phyloP scores from a whole-genome alignment of 1,284 basidiomycete genomes.

The Tremellales sp. region DNA sequence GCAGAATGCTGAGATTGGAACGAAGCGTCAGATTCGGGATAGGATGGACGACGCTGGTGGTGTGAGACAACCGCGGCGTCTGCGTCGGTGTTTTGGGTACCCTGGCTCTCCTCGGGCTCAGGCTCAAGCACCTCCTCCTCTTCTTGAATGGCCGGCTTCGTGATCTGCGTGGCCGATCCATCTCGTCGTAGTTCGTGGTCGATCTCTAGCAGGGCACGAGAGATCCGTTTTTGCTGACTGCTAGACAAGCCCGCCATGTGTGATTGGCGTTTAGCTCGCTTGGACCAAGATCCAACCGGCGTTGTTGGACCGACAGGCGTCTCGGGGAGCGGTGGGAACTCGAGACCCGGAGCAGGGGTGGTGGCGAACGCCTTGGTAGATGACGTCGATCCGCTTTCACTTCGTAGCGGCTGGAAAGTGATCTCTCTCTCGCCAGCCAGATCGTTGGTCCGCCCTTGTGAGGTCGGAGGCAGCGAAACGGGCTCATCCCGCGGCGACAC shows the following conservation, averaged over 20 bases:
- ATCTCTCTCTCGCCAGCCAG: too few relatives aligned
- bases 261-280: constrained; percentile 26
- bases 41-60: constrained; percentile 5
- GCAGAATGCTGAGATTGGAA: constrained; percentile 18
- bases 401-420: too few relatives aligned
- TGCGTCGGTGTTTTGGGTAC: neutral
- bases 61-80: neutral
- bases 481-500: constrained; percentile 7
- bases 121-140: constrained; percentile 29
- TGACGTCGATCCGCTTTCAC: too few relatives aligned
- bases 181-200: constrained; percentile 22
- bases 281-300: neutral
- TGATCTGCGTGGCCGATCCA: constrained; percentile 3
- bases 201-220: constrained; percentile 38
- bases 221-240: constrained; percentile 41
- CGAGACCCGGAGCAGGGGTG: too few relatives aligned
- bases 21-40: constrained; percentile 15
- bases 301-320: constrained; percentile 1
- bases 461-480: constrained; percentile 7
- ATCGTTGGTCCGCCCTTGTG: too few relatives aligned
- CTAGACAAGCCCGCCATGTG: constrained; percentile 31
- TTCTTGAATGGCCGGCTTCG: constrained; percentile 4
- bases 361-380: too few relatives aligned
- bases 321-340: constrained; percentile 2
- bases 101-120: constrained; percentile 3